A percentile compares a stretch with the other conserved stretches of the same genome.
Conservation (phyloP, 2,329 filamentous ascomycete species). For the Nannizziopsis barbatae region DNA sequence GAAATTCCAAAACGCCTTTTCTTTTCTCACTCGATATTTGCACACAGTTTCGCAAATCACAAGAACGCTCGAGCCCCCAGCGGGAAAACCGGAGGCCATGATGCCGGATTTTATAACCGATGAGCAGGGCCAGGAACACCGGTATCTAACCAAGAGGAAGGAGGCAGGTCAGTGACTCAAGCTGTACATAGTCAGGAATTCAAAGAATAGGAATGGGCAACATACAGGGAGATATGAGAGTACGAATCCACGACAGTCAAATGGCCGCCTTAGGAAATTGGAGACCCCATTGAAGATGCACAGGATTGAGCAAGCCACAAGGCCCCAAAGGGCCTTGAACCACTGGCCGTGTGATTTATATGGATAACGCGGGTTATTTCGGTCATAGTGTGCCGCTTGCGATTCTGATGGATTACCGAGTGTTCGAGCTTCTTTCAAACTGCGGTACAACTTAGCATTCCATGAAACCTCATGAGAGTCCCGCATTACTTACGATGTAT, state of each 20-base stretch:
- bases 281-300: conserved; percentile 18
- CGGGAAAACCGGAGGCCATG: conserved; percentile 25
- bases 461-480: neutral
- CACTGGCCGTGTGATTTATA: conserved; percentile 23
- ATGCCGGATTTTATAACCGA: conserved; percentile 32
- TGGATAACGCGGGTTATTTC: conserved; percentile 20
- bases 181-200: neutral
- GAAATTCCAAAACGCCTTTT: conserved; percentile 30
- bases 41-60: conserved; percentile 29
- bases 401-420: conserved; percentile 30
- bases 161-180: neutral
- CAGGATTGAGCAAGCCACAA: conserved; percentile 16
- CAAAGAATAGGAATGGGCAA: conserved; percentile 6
- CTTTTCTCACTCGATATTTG: conserved; percentile 24
- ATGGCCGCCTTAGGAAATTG: conserved; percentile 20
- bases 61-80: conserved; percentile 29
- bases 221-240: conserved; percentile 34
- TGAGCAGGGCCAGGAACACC: conserved; percentile 28
- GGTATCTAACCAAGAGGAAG: conserved; percentile 21
- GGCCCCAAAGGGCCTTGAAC: conserved; percentile 20
- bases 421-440: conserved; percentile 30
- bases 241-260: conserved; percentile 29
- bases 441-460: conserved; percentile 13
- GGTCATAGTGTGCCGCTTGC: conserved; percentile 16
- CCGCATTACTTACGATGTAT: conserved; percentile 23